phyloP scores from a whole-genome alignment of 1,284 basidiomycete species.

The Leccinum huronense region DNA sequence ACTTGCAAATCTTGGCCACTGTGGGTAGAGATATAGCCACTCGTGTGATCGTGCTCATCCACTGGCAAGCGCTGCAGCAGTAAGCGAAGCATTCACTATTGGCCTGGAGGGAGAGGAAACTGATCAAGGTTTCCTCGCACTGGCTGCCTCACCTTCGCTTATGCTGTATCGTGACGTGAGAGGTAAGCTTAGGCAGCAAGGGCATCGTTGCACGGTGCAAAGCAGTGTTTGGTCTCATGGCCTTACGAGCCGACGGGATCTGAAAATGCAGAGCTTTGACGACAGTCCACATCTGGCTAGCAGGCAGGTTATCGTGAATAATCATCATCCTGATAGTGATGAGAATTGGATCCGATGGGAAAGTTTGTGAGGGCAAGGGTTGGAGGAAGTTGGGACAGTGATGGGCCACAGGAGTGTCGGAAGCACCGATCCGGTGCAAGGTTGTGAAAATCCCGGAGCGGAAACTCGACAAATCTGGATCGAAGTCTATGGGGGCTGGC shows the following conservation, averaged over 20 bases:
- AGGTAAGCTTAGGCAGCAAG: conserved; percentile 6
- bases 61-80: conserved; percentile 48
- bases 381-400: conserved; percentile 65
- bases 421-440: conserved; percentile 64
- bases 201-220: conserved; percentile 56
- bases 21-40: conserved; percentile 74
- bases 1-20: conserved; percentile 63
- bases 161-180: conserved; percentile 5
- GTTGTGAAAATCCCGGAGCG: conserved; percentile 52
- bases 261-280: conserved; percentile 50
- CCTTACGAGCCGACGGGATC: conserved; percentile 32
- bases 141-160: background rate
- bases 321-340: conserved; percentile 66
- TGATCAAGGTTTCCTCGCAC: background rate
- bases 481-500: conserved; percentile 57
- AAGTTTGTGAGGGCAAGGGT: conserved; percentile 44
- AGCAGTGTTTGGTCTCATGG: conserved; percentile 76
- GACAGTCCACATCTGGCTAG: conserved; percentile 28
- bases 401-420: conserved; percentile 45
- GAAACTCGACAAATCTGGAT: conserved; percentile 74
- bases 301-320: conserved; percentile 43
- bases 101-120: conserved; percentile 3
- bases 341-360: background rate
- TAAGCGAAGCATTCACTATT: conserved; percentile 8
- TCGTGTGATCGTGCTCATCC: conserved; percentile 72